A percentile compares a stretch with the other conserved stretches of the same genome.
phyloP scores from a whole-genome alignment of 2,329 filamentous ascomycete species.

The Mycosphaerella sp. region DNA sequence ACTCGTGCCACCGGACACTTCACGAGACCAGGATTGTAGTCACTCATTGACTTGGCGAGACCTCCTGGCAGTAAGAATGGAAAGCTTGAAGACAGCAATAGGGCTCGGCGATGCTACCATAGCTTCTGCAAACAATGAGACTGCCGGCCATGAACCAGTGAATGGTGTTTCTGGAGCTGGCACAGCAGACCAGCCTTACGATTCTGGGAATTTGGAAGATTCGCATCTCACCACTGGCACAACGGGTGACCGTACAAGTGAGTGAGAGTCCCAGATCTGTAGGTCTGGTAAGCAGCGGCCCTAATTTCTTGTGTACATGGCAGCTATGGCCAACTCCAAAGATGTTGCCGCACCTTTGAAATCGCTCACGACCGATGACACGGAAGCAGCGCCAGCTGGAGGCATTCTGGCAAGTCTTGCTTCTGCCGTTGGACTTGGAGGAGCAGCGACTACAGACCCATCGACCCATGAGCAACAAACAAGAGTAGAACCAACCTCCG shows the following conservation, averaged over 20 bases:
- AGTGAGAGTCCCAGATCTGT: neutral
- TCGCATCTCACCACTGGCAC: neutral
- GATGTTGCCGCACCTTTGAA: constrained; percentile 3
- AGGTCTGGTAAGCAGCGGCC: neutral
- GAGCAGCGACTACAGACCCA: neutral
- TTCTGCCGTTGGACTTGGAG: constrained; percentile 4
- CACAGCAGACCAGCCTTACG: constrained; percentile 11
- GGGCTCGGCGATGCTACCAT: constrained; percentile 6
- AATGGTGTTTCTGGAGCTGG: constrained; percentile 11
- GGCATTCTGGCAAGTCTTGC: constrained; percentile 3
- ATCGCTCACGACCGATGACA: neutral
- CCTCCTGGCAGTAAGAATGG: neutral
- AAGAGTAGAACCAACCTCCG: constrained; percentile 1
- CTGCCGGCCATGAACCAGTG: constrained; percentile 3
- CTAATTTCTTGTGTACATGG: neutral
- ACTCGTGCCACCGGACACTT: neutral
- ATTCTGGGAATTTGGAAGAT: constrained; percentile 11
- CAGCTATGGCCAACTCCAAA: neutral
- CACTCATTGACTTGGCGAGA: neutral
- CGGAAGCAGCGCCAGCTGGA: neutral
- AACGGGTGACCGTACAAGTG: neutral
- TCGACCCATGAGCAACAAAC: neutral
- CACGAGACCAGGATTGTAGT: neutral
- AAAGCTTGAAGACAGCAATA: constrained; percentile 11
- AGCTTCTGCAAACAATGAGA: constrained; percentile 6